Percentiles rank a stretch among this genome's conserved stretches.
phyloP scores from a whole-genome alignment of 1,284 basidiomycete species.

The Ceratobasidium theobromae region DNA sequence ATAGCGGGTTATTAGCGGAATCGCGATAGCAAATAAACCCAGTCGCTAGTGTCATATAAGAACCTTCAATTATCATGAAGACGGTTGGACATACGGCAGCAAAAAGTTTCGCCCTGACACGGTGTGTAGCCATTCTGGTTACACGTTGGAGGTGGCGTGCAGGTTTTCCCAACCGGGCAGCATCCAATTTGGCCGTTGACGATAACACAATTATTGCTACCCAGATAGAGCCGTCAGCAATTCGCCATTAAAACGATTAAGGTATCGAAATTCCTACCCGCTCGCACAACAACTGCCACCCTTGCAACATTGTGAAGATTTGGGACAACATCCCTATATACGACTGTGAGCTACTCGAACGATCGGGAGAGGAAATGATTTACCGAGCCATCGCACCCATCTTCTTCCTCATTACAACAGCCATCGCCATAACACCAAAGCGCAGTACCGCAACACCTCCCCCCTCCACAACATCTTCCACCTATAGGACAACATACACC shows the following conservation, averaged over 20 bases:
- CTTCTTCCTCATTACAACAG: neutral
- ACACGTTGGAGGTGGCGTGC: neutral
- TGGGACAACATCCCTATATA: conserved; percentile 9
- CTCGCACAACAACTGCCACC: neutral
- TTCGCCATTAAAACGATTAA: neutral
- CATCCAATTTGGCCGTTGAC: neutral
- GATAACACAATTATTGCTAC: conserved; percentile 2
- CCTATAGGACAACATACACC: conserved; percentile 3
- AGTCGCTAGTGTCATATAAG: conserved; percentile 10
- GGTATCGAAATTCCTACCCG: neutral
- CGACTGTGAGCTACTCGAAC: neutral
- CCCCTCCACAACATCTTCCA: neutral
- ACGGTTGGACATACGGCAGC: conserved; percentile 6
- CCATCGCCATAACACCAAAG: neutral
- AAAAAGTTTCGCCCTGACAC: conserved; percentile 1
- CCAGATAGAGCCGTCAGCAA: neutral
- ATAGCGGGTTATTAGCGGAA: neutral
- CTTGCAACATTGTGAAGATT: conserved; percentile 11
- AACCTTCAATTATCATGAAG: neutral
- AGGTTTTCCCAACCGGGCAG: conserved; percentile 8
- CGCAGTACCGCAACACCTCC: neutral
- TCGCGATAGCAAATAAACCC: conserved; percentile 6
- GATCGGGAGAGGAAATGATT: neutral
- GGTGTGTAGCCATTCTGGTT: neutral
- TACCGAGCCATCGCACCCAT: conserved; percentile 13